A percentile compares a stretch with the other conserved stretches of the same genome.
Conservation (phyloP, 1,284 basidiomycete species). For the Rhodotorula mucilaginosa region DNA sequence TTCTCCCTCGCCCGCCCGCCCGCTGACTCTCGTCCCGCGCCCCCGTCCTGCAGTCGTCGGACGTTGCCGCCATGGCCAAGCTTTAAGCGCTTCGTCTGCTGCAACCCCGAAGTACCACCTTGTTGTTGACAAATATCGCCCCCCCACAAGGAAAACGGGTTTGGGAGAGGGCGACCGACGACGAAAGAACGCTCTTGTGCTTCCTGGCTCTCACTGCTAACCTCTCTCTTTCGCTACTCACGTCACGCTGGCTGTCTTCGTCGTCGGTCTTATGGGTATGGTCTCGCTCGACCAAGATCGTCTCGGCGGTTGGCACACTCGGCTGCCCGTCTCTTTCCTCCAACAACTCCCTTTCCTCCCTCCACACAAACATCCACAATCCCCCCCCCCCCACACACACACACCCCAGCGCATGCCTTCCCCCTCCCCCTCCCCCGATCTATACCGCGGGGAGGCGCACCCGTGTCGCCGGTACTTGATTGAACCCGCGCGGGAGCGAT, state of each 20-base stretch:
- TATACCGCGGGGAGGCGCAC: conserved; percentile 10
- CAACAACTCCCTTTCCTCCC: background rate
- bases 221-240: background rate
- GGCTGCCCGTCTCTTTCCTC: too few relatives aligned
- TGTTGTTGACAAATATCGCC: background rate
- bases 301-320: too few relatives aligned
- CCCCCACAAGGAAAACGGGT: conserved; percentile 1
- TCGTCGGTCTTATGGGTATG: too few relatives aligned
- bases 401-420: conserved; percentile 25
- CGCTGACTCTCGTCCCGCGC: background rate
- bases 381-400: too few relatives aligned
- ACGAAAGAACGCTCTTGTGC: background rate
- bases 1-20: too few relatives aligned
- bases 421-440: conserved; percentile 13
- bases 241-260: too few relatives aligned
- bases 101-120: background rate
- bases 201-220: background rate
- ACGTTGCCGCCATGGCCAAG: conserved; percentile 55
- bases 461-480: conserved; percentile 7
- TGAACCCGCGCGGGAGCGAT: conserved; percentile 1
- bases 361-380: background rate
- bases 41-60: conserved; percentile 59
- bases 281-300: too few relatives aligned
- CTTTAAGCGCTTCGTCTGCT: conserved; percentile 12
- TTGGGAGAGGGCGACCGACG: too few relatives aligned